Base-by-base conservation (phyloP, 1,284 basidiomycete genomes). In the Trichosporon asahii region DNA sequence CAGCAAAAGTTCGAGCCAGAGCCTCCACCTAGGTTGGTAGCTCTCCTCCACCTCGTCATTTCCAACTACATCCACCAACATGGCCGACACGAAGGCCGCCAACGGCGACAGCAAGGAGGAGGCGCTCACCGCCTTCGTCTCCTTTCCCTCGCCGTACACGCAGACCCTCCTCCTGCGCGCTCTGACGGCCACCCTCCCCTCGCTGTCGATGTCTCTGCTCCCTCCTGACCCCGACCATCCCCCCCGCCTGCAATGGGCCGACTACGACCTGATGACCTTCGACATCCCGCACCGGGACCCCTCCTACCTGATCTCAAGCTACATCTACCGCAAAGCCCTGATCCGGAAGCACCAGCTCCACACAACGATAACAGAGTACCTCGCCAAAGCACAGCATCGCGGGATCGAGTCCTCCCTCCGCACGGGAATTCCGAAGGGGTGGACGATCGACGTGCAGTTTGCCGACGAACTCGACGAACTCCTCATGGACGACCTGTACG, bases 311-410 rank as follows among this genome's bases (percentile, higher is more conserved):
- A 89, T 93, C 0, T 95, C 92, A 8, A 91, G 90, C 61, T 97
- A 96, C 79, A 90, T 90, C 15, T 95, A 97, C 79, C 89, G 95
- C 67, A 96, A 98, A 81, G 91, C 91, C 29, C 87, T 99, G 60
- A 99, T 98, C 75, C 88, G 97, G 69, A 99, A 99, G 82, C 95
- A 98, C 79, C 95, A 91, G 80, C 87, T 99, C 2, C 90, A 95
- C 27, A 88, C 89, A 44, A 90, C 89, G 61, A 87, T 96, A 21
- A 88, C 88, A 23, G 87, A 89, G 40, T 94, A 93, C 81, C 78
- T 90, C 66, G 88, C 86, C 61, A 97, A 98, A 83, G 86, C 89
- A 71, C 86, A 65, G 9, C 78, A 82, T 70, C 72, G 83, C 0
- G 73, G 74, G 11, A 68, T 72, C 1, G 23, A 55, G 23, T 72